Evolutionary conservation across 306 rosid genomes (phyloP).

Genomic region (Astragalus glycyphyllos): DNA sequence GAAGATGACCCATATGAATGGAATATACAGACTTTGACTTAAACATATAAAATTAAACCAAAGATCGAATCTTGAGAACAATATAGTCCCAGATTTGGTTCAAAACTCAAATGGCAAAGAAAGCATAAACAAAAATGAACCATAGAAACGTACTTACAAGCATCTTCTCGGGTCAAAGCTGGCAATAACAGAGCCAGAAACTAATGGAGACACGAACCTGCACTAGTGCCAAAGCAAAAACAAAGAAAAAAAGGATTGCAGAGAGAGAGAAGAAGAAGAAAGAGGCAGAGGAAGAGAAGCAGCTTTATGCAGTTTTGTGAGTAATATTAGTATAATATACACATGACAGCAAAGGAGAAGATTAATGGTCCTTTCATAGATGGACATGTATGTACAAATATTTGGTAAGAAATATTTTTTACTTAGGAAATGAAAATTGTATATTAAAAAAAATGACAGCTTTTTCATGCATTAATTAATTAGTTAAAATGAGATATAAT

Average conservation of each 20-base stretch:
- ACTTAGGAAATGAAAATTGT: not conserved
- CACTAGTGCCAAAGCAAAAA: conserved; percentile 47
- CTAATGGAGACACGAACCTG: conserved; percentile 53
- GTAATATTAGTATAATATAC: conserved; percentile 54
- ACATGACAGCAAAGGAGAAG: conserved; percentile 51
- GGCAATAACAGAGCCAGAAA: conserved; percentile 49
- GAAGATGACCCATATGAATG: conserved; percentile 26
- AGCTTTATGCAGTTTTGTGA: conserved; percentile 47
- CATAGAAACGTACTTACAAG: conserved; percentile 96
- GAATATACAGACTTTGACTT: conserved; percentile 28
- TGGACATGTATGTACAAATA: conserved; percentile 42
- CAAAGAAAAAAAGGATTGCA: conserved; percentile 24
- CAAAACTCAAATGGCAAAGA: conserved; percentile 29
- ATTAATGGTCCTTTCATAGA: conserved; percentile 43
- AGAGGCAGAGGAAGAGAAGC: conserved; percentile 46
- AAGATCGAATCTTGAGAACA: conserved; percentile 40
- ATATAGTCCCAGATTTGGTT: conserved; percentile 44
- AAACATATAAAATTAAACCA: conserved; percentile 38
- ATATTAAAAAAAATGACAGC: conserved; percentile 64
- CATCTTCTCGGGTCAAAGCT: conserved; percentile 85
- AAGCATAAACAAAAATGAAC: conserved; percentile 28
- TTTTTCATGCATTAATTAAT: conserved; percentile 38
- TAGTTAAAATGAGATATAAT: not conserved
- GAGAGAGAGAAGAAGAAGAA: conserved; percentile 34
- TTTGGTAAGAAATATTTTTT: conserved; percentile 33